Percentiles rank a stretch among this genome's conserved stretches.
phyloP scores from a whole-genome alignment of 1,284 basidiomycete species.

The Microbotryum violaceum region DNA sequence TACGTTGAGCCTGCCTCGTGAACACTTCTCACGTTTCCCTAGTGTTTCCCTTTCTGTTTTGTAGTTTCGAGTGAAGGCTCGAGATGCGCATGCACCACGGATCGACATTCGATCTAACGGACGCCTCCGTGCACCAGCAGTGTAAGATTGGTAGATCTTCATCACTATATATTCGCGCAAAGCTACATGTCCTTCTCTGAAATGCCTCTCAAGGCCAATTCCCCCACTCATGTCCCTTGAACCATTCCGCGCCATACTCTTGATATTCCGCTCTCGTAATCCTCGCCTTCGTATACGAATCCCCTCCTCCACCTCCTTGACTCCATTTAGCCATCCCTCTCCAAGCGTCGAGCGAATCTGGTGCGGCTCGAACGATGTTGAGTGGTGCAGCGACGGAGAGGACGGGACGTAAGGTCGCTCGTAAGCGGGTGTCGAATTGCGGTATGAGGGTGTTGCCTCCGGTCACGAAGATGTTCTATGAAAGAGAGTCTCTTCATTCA shows the following conservation, averaged over 20 bases:
- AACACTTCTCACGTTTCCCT: too few relatives aligned
- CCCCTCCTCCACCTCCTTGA: constrained; percentile 41
- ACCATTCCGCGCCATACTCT: constrained; percentile 76
- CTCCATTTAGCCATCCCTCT: constrained; percentile 77
- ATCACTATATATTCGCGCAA: too few relatives aligned
- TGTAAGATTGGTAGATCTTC: too few relatives aligned
- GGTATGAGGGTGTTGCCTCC: constrained; percentile 72
- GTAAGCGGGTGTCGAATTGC: constrained; percentile 61
- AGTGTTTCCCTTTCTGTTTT: too few relatives aligned
- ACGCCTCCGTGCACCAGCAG: too few relatives aligned
- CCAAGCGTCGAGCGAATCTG: constrained; percentile 73
- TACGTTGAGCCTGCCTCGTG: too few relatives aligned
- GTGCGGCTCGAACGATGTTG: constrained; percentile 44
- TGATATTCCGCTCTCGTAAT: constrained; percentile 74
- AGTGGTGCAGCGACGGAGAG: constrained; percentile 70
- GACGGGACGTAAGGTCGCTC: constrained; percentile 64
- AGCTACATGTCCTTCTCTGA: too few relatives aligned
- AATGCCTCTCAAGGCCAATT: constrained; percentile 30
- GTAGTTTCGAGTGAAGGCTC: too few relatives aligned
- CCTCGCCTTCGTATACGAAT: constrained; percentile 45
- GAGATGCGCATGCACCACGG: too few relatives aligned
- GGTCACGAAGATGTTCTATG: constrained; percentile 81
- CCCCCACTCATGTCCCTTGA: constrained; percentile 49
- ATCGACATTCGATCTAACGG: too few relatives aligned
- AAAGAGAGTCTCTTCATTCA: constrained; percentile 41